Conservation (phyloP, 2,329 filamentous ascomycete species). For the Neobulgaria alba region DNA sequence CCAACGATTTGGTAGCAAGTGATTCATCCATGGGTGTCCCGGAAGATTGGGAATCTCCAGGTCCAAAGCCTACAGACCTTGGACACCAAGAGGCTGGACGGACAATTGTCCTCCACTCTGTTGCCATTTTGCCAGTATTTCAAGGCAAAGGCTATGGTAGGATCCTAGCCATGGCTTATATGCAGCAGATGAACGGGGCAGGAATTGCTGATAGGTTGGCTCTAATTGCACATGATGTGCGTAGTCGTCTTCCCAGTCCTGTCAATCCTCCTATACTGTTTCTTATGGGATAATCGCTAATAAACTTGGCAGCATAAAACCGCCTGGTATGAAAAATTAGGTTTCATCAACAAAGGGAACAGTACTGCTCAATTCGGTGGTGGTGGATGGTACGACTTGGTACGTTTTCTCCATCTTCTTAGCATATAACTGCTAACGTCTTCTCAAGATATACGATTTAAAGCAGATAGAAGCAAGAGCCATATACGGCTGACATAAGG, state of each 20-base stretch:
- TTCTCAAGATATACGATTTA: slow-evolving; percentile 21
- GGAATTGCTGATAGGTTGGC: slow-evolving; percentile 64
- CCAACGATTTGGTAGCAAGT: slow-evolving; percentile 51
- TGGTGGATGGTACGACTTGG: slow-evolving; percentile 78
- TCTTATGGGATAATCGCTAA: neutral
- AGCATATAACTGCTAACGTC: neutral
- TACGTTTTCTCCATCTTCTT: slow-evolving; percentile 31
- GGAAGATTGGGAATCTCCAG: slow-evolving; percentile 50
- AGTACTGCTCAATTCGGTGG: slow-evolving; percentile 68
- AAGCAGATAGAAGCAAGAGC: slow-evolving; percentile 23
- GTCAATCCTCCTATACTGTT: neutral
- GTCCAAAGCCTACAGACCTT: slow-evolving; percentile 36
- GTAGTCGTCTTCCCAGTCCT: too few relatives aligned
- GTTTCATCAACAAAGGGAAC: slow-evolving; percentile 60
- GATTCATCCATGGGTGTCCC: slow-evolving; percentile 73
- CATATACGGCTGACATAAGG: slow-evolving; percentile 19
- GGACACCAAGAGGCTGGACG: slow-evolving; percentile 67
- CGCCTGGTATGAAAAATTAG: slow-evolving; percentile 66
- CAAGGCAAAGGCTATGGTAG: slow-evolving; percentile 67
- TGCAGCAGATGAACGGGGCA: slow-evolving; percentile 65
- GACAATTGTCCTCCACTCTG: slow-evolving; percentile 73
- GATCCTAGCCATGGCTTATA: slow-evolving; percentile 65
- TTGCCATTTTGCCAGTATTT: slow-evolving; percentile 69
- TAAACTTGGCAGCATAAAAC: slow-evolving; percentile 46
- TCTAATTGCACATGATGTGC: slow-evolving; percentile 65